Evolutionary conservation across 2,329 filamentous ascomycete species (phyloP).

Genomic region (Clarireedia paspali): DNA sequence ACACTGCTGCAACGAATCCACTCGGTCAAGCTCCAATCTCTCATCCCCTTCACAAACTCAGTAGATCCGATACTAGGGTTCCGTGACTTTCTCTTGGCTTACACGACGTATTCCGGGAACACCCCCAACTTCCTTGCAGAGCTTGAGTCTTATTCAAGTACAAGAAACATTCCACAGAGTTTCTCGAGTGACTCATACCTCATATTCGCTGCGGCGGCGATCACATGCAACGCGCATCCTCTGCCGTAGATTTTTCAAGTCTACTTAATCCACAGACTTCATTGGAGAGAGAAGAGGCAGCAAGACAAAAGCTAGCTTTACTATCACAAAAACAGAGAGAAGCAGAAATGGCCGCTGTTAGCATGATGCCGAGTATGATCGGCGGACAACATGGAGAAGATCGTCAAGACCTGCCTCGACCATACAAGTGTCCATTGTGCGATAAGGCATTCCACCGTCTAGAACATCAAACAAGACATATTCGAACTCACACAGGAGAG

Average conservation of each 20-base stretch:
- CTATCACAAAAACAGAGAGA: constrained; percentile 30
- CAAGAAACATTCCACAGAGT: no score
- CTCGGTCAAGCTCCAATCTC: no score
- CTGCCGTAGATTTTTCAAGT: constrained; percentile 68
- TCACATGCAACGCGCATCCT: constrained; percentile 71
- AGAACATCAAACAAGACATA: constrained; percentile 87
- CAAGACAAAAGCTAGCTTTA: constrained; percentile 25
- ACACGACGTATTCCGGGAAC: no score
- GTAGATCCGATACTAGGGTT: no score
- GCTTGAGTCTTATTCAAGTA: no score
- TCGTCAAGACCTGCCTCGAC: constrained; percentile 70
- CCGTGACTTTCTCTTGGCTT: no score
- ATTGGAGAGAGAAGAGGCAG: constrained; percentile 28
- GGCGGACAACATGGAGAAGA: constrained; percentile 31
- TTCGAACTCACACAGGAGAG: constrained; percentile 94
- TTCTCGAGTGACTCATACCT: no score
- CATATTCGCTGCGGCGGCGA: constrained; percentile 33
- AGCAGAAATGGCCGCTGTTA: constrained; percentile 45
- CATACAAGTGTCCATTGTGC: constrained; percentile 97
- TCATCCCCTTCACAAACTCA: no score
- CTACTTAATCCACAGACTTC: constrained; percentile 57
- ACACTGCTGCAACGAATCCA: no score
- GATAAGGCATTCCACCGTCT: constrained; percentile 98
- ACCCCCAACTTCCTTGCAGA: no score
- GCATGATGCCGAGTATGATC: constrained; percentile 28